Percentiles rank a stretch among this genome's conserved stretches.
phyloP scores from a whole-genome alignment of 1,284 basidiomycete genomes.

The Melanopsichium pennsylvanicum region DNA sequence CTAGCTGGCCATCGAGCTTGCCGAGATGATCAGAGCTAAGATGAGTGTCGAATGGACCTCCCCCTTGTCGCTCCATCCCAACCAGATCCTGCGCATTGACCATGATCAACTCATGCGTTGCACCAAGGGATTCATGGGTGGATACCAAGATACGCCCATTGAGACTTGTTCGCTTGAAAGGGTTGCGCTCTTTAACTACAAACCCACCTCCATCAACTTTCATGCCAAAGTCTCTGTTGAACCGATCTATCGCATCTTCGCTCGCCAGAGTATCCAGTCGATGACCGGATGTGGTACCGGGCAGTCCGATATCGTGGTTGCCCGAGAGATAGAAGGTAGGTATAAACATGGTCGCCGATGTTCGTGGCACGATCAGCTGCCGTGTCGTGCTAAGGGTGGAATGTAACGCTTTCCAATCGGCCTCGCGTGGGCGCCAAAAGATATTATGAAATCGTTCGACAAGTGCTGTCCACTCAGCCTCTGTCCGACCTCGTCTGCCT shows the following conservation, averaged over 20 bases:
- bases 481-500: conserved; percentile 22
- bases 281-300: conserved; percentile 11
- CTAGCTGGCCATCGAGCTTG: conserved; percentile 30
- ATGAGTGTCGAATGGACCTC: conserved; percentile 25
- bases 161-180: conserved; percentile 12
- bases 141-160: conserved; percentile 50
- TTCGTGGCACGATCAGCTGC: conserved; percentile 17
- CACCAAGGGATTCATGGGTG: conserved; percentile 6
- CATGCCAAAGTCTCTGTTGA: conserved; percentile 27
- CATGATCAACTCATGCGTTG: conserved; percentile 54
- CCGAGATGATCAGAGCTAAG: conserved; percentile 24
- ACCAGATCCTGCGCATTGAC: conserved; percentile 55
- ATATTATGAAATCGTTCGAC: conserved; percentile 30
- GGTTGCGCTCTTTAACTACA: conserved; percentile 24
- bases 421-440: conserved; percentile 33
- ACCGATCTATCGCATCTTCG: conserved; percentile 24
- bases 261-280: conserved; percentile 17
- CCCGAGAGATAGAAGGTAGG: conserved; percentile 48
- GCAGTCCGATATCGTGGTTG: conserved; percentile 57
- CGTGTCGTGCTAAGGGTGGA: conserved; percentile 18
- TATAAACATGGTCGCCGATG: conserved; percentile 21
- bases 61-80: conserved; percentile 47
- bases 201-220: conserved; percentile 27
- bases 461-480: conserved; percentile 20
- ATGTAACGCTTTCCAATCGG: conserved; percentile 22